Evolutionary conservation across 495 filamentous ascomycete species (phyloP).

Genomic region (Penicillium canescens): DNA sequence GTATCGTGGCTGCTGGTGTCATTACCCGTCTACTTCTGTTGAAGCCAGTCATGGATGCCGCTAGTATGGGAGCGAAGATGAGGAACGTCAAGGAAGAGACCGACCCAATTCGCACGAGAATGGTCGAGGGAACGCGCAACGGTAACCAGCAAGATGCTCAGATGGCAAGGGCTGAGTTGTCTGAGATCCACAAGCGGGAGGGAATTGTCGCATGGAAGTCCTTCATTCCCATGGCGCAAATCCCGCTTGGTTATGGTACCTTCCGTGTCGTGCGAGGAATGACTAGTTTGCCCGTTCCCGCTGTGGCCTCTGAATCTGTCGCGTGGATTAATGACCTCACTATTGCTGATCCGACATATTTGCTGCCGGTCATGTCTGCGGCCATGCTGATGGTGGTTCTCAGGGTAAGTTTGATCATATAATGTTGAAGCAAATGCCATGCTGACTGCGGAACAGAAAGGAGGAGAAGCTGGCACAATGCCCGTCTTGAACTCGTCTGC

Average conservation of each 20-base stretch:
- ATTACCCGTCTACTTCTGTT: slow-evolving; percentile 65
- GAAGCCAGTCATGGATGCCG: slow-evolving; percentile 58
- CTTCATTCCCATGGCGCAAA: slow-evolving; percentile 61
- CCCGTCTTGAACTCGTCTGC: slow-evolving; percentile 32
- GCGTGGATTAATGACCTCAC: slow-evolving; percentile 83
- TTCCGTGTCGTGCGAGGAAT: slow-evolving; percentile 77
- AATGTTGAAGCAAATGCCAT: neutral
- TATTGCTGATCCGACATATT: slow-evolving; percentile 68
- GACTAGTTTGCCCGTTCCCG: slow-evolving; percentile 76
- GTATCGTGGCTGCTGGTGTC: slow-evolving; percentile 64
- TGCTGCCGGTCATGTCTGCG: slow-evolving; percentile 64
- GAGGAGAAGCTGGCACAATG: slow-evolving; percentile 49
- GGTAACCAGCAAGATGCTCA: slow-evolving; percentile 46
- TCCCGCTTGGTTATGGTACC: slow-evolving; percentile 74
- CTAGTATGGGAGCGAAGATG: slow-evolving; percentile 59
- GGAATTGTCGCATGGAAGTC: slow-evolving; percentile 55
- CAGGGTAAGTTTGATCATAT: slow-evolving; percentile 48
- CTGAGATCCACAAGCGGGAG: slow-evolving; percentile 45
- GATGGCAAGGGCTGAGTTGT: slow-evolving; percentile 45
- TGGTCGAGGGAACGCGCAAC: slow-evolving; percentile 36
- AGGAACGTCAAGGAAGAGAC: slow-evolving; percentile 39
- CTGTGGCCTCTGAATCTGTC: slow-evolving; percentile 64
- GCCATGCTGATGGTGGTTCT: slow-evolving; percentile 53
- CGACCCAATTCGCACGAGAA: slow-evolving; percentile 34
- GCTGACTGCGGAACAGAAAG: slow-evolving; percentile 38